A percentile compares a stretch with the other conserved stretches of the same genome.
Conservation (phyloP, 164 flowering plant genomes). For the Dillenia turbinata region DNA sequence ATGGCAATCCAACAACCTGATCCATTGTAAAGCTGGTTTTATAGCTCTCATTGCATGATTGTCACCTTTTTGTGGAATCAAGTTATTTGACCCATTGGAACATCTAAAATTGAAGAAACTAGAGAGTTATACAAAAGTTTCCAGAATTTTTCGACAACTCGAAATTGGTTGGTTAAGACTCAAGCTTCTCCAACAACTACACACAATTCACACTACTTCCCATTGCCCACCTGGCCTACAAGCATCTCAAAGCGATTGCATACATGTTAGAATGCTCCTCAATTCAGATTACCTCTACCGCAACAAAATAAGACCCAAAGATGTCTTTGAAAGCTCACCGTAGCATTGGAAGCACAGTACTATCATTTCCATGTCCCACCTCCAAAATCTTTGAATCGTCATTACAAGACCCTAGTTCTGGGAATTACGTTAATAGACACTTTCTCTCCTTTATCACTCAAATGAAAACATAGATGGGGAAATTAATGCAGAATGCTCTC, state of each 20-base stretch:
- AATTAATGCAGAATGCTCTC: not conserved
- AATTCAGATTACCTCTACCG: not conserved
- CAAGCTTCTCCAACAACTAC: not conserved
- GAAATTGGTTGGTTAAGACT: too few species aligned
- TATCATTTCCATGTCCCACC: conserved; percentile 98
- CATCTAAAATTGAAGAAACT: too few species aligned
- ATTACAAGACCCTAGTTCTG: conserved; percentile 53
- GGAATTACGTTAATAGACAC: conserved; percentile 84
- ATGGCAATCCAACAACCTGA: too few species aligned
- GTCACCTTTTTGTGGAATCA: too few species aligned
- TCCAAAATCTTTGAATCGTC: conserved; percentile 64
- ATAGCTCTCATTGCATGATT: too few species aligned
- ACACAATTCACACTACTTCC: not conserved
- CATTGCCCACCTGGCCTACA: not conserved
- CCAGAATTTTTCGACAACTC: too few species aligned
- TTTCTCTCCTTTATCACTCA: conserved; percentile 62
- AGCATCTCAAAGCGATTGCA: not conserved
- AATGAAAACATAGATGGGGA: not conserved
- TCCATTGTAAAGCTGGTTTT: too few species aligned
- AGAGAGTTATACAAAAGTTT: too few species aligned
- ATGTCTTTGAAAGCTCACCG: conserved; percentile 31
- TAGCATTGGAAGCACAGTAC: conserved; percentile 76
- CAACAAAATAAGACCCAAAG: not conserved
- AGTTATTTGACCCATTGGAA: too few species aligned
- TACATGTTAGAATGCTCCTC: not conserved